Percentiles rank a stretch among this genome's conserved stretches.
phyloP scores from a whole-genome alignment of 805 yeast species.

The Starmerella apicola region DNA sequence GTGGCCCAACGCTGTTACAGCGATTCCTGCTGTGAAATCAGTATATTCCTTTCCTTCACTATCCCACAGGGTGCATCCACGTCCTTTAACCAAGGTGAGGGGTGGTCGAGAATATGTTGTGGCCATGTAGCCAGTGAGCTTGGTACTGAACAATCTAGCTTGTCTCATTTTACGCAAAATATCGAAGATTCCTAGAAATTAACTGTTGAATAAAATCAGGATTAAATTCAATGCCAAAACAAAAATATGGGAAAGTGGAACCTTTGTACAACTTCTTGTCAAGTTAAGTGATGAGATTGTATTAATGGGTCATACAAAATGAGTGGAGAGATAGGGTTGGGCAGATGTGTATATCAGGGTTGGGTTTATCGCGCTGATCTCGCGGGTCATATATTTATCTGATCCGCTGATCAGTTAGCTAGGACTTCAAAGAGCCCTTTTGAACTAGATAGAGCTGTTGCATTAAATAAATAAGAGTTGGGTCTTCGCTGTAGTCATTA shows the following conservation, averaged over 20 bases:
- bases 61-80: constrained; percentile 74
- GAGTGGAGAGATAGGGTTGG: no score
- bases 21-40: constrained; percentile 93
- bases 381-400: no score
- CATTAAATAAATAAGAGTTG: constrained; percentile 11
- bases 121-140: constrained; percentile 21
- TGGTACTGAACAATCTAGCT: constrained; percentile 2
- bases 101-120: constrained; percentile 33
- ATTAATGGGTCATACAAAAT: no score
- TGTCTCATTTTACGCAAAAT: neutral
- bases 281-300: no score
- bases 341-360: no score
- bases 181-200: neutral
- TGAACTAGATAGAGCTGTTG: constrained; percentile 14
- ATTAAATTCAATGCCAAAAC: neutral
- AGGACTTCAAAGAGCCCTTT: no score
- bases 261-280: neutral
- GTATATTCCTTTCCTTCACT: constrained; percentile 60
- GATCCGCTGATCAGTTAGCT: no score
- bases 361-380: no score
- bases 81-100: constrained; percentile 64
- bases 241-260: neutral
- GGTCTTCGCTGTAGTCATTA: constrained; percentile 9
- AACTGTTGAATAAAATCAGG: neutral
- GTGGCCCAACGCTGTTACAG: constrained; percentile 93